Evolutionary conservation across 202 grass and related monocot species (phyloP), one percentile per base, ranked within the genome.

Genomic region (Miscanthus sacchariflorus): DNA sequence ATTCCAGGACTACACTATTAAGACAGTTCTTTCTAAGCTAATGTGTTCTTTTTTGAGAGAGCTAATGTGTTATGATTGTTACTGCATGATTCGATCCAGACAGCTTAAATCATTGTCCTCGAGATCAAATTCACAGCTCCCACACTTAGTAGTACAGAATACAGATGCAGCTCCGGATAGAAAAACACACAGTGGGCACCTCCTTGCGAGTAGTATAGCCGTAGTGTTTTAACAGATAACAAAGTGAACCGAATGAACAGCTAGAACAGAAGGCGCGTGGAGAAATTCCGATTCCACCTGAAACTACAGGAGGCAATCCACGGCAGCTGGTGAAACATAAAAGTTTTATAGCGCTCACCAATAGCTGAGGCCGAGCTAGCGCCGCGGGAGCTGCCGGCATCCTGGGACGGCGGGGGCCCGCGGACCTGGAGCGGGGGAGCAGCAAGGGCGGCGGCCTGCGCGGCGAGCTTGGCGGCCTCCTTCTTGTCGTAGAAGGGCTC

Each of bases 401-500:
- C 86, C 67, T 92, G 68, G 58, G 92, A 78, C 40, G 81, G 36
- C n/a, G 87, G 83, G 2, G 92, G 92, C 28, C 44, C 76, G 78
- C 87, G 88, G 42, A 99, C 92, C 19, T 83, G 86, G 48, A 93
- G 78, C 77, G 81, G 91, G 33, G 91, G 87, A 38, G 96, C 92
- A 8, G 85, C 94, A 81, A 98, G 92, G 9, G 96, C 94, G 36
- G 94, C 92, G 64, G 93, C 91, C 73, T 96, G 96, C 33, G 89
- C 94, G 4, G 96, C 93, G 59, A 95, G 88, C 89, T 99, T 99
- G 58, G 92, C 92, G 9, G 24, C 91, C 70, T 99, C 94, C 85
- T 99, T 93, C 96, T 99, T 91, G 35, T 99, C 94, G 84, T 99
- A 99, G 91, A 95, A 99, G 36, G 96, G 96, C 88, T 96, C 75